Base-by-base conservation (phyloP, 2,329 filamentous ascomycete genomes). In the Ophiosphaerella narmari region DNA sequence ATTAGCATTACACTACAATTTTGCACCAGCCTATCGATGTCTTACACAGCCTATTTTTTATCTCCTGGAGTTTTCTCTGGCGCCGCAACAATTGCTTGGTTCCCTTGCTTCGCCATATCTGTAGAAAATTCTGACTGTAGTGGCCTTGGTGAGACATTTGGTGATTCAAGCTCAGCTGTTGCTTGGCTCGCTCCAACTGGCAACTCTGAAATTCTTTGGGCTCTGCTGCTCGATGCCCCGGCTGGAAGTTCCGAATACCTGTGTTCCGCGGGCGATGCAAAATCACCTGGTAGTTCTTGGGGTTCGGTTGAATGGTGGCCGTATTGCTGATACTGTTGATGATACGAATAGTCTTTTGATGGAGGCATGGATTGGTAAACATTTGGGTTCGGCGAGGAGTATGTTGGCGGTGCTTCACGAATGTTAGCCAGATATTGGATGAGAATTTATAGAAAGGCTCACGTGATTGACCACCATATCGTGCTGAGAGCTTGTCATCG, bases 161-260 rank as follows among this genome's bases (percentile, higher is more conserved):
- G 60, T 16, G 60, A 61, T 37, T 61, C 63, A 32, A 68, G 45
- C 46, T 68, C 52, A 9, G 51, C 50, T 16, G 43, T 31, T 24
- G 18, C 39, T 12, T 39, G 39, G 13, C 23, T 29, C 14, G 39
- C 41, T 34, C 49, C 54, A 7, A 54, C 59, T 14, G 65, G 62
- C 12, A 66, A 49, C 34, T 64, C 63, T 1, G 65, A 65, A 21
- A 56, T 57, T 16, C 55, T 52, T 16, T 62, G 49, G 7, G 44
- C 43, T 24, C 36, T 37, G 23, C 23, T 43, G 11, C 44, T 39
- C 5, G 57, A 53, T 23, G 37, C 35, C 4, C 55, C 56, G 11
- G 57, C 63, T n/a, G 62, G 64, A 13, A 68, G 59, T 46, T 68
- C 65, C 0, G 56, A 66, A 43, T 49, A 61, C 39, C 55, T 57